phyloP scores from a whole-genome alignment of 129 eudicot species.

The Escallonia rubra region DNA sequence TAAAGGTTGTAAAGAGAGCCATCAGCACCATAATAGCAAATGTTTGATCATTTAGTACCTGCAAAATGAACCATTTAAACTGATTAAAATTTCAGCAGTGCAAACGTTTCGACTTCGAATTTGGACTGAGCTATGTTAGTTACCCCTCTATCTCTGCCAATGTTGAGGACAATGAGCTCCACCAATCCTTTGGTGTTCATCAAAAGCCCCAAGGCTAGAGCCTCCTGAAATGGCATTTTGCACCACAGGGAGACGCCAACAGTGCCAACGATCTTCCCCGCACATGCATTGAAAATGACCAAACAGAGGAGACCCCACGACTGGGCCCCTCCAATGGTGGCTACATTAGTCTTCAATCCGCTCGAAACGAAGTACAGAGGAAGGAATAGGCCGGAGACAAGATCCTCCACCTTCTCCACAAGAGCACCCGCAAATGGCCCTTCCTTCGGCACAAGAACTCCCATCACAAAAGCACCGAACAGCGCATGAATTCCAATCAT shows the following conservation, averaged over 20 bases:
- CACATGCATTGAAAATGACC: conserved; percentile 69
- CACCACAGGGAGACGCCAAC: conserved; percentile 44
- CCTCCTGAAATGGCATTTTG: conserved; percentile 51
- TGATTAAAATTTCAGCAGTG: not conserved
- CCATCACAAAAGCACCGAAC: conserved; percentile 85
- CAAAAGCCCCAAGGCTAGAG: conserved; percentile 66
- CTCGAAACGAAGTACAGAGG: conserved; percentile 86
- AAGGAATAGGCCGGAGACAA: conserved; percentile 73
- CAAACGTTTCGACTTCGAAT: not conserved
- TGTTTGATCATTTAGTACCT: conserved; percentile 80
- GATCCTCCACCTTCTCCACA: conserved; percentile 91
- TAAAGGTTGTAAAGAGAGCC: conserved; percentile 85
- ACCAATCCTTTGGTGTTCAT: conserved; percentile 90
- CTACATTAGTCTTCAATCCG: conserved; percentile 75
- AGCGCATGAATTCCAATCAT: conserved; percentile 79
- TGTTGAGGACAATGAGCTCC: conserved; percentile 87
- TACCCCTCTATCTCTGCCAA: conserved; percentile 90
- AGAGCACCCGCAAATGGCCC: conserved; percentile 74
- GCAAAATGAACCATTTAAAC: conserved; percentile 2
- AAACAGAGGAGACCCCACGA: conserved; percentile 83
- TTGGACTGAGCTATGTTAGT: too few species aligned
- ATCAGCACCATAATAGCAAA: conserved; percentile 78
- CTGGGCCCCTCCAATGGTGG: conserved; percentile 60
- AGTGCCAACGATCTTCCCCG: conserved; percentile 82
- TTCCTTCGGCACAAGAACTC: conserved; percentile 82